Evolutionary conservation across 306 rosid genomes (phyloP).

Genomic region (Fagus sylvatica): DNA sequence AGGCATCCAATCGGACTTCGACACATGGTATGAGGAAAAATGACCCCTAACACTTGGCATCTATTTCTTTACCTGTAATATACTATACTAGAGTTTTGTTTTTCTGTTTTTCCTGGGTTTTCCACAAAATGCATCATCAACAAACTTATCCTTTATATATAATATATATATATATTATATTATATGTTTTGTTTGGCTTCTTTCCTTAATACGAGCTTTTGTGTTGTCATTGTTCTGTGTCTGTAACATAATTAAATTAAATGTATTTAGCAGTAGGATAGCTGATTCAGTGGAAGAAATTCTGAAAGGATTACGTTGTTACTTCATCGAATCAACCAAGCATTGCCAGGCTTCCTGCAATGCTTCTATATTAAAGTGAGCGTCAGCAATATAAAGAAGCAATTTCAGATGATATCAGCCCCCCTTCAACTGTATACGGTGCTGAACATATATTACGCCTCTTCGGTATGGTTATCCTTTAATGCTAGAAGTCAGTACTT

Average conservation of each 20-base stretch:
- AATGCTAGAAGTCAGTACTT: neutral
- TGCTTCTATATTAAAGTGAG: constrained; percentile 79
- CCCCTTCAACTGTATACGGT: constrained; percentile 77
- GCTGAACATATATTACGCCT: constrained; percentile 94
- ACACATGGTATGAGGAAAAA: no score
- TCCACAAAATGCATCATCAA: neutral
- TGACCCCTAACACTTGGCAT: neutral
- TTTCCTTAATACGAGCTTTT: neutral
- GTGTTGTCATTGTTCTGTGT: constrained; percentile 2
- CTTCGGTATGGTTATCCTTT: constrained; percentile 55
- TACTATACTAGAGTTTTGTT: neutral
- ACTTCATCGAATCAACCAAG: constrained; percentile 62
- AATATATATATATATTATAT: no score
- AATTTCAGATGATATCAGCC: constrained; percentile 31
- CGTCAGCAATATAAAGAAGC: constrained; percentile 70
- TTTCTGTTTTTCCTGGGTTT: no score
- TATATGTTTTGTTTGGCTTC: no score
- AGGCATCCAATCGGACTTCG: no score
- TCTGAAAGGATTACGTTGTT: constrained; percentile 65
- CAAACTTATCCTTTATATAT: neutral
- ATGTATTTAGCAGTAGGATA: constrained; percentile 42
- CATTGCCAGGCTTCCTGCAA: constrained; percentile 46
- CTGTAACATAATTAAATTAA: constrained; percentile 1
- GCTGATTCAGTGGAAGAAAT: constrained; percentile 60
- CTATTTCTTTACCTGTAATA: neutral